Evolutionary conservation across 805 yeast species (phyloP).

Genomic region (Ogataea paraovalis): DNA sequence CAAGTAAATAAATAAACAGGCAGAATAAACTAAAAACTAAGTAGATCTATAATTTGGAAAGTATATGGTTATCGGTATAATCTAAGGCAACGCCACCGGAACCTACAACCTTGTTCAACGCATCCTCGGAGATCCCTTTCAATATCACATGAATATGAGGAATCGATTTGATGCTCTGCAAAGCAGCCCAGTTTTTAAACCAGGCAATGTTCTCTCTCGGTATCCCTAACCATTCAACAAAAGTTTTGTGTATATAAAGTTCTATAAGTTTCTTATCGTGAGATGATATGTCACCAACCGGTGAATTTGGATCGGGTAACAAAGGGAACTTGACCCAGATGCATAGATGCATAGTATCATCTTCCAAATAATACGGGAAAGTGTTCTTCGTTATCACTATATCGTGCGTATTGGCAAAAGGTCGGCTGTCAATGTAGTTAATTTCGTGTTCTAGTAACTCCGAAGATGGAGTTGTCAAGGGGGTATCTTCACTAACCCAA

Average conservation of each 20-base stretch:
- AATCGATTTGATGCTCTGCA: conserved; percentile 63
- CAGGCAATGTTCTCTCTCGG: conserved; percentile 43
- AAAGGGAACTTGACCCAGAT: conserved; percentile 64
- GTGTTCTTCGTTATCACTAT: conserved; percentile 48
- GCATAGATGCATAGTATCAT: conserved; percentile 51
- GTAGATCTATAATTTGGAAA: neutral
- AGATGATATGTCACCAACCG: conserved; percentile 46
- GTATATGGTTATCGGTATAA: neutral
- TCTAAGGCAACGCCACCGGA: conserved; percentile 21
- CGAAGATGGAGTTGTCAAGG: conserved; percentile 11
- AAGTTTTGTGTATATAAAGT: conserved; percentile 43
- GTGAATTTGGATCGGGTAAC: conserved; percentile 45
- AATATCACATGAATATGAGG: conserved; percentile 70
- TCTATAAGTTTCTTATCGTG: conserved; percentile 40
- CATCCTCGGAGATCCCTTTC: conserved; percentile 32
- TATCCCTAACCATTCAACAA: conserved; percentile 40
- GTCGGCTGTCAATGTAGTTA: conserved; percentile 31
- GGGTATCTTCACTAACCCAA: conserved; percentile 40
- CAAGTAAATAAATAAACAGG: too few species aligned
- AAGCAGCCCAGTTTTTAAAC: conserved; percentile 68
- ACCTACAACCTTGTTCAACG: conserved; percentile 16
- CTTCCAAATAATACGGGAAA: conserved; percentile 62
- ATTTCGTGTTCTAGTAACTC: conserved; percentile 14
- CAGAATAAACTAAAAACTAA: neutral
- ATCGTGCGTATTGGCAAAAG: conserved; percentile 41